Base-by-base conservation (phyloP, 2,329 filamentous ascomycete genomes). In the Rhynchosporium agropyri region DNA sequence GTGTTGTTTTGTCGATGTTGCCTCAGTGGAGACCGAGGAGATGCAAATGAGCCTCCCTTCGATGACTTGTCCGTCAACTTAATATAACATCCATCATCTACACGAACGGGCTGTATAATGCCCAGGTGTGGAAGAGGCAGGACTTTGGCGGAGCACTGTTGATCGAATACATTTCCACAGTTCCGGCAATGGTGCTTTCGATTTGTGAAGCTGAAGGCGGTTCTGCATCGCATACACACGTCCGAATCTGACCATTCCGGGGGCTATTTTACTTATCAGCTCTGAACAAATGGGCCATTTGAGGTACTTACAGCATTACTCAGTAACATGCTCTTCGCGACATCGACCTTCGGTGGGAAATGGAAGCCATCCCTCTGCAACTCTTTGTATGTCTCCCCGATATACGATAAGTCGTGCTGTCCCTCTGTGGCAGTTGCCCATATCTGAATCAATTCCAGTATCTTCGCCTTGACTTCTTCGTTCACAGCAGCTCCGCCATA, bases 211-310 rank as follows among this genome's bases (percentile, higher is more conserved):
- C 92, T 97, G 72, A 99, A 99, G 20, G 92, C 79, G 12, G 94
- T 97, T 70, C 95, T 88, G 76, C 95, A 99, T 74, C 95, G 89
- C 92, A 99, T 97, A 76, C 95, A 99, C 38, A 99, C 94, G 72
- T 99, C 95, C 10, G 94, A 97, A 77, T 99, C 95, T 57, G 89
- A 88, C 95, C 95, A 99, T 78, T 99, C 95, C 0, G 95, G 95
- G 9, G 95, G 95, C 89, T 96, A 71, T 60, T 43, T 62, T 20
- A 29, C 3, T 40, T 29, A 49, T 65, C 29, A 69, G 33, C 20
- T 56, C 7, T 33, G 50, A 10, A 50, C 50, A 57, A 8, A 53
- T 43, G 20, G 33, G 28, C 12, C 20, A 46, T n/a, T 12, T 28
- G 10, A 13, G 28, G 0, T 12, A 60, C 89, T 76, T 84, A 96